A percentile compares a stretch with the other conserved stretches of the same genome.
phyloP scores from a whole-genome alignment of 208 protist species.

The Sergeia podlipaevii region DNA sequence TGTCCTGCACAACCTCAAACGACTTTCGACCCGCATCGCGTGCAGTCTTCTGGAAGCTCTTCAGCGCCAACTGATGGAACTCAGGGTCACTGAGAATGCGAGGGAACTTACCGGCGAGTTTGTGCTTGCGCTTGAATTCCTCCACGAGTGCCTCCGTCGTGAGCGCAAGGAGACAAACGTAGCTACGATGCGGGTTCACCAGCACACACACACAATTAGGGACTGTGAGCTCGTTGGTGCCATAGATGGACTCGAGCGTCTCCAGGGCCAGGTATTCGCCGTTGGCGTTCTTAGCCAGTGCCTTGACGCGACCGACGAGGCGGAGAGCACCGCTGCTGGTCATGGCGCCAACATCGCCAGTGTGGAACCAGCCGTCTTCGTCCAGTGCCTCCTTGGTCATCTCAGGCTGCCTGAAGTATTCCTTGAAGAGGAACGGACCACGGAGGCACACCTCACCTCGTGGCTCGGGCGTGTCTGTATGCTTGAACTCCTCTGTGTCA shows the following conservation, averaged over 20 bases:
- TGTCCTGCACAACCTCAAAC: conserved; percentile 60
- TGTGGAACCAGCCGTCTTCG: conserved; percentile 83
- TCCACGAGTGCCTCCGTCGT: conserved; percentile 50
- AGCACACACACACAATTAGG: conserved; percentile 72
- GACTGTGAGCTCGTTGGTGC: conserved; percentile 36
- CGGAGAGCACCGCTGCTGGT: conserved; percentile 49
- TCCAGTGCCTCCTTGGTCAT: conserved; percentile 77
- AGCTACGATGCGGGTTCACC: conserved; percentile 70
- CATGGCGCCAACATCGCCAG: conserved; percentile 79
- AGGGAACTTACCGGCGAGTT: conserved; percentile 37
- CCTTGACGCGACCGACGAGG: conserved; percentile 89
- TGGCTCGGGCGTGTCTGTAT: conserved; percentile 65
- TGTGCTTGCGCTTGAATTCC: conserved; percentile 54
- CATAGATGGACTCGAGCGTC: conserved; percentile 69
- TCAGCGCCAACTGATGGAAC: conserved; percentile 37
- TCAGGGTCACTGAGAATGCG: conserved; percentile 36
- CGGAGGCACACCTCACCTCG: conserved; percentile 79
- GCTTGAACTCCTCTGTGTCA: conserved; percentile 80
- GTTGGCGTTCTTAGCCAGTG: conserved; percentile 86
- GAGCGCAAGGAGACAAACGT: conserved; percentile 48
- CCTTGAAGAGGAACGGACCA: conserved; percentile 72
- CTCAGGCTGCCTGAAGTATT: conserved; percentile 87
- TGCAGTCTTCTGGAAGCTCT: conserved; percentile 46
- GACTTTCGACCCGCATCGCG: conserved; percentile 51
- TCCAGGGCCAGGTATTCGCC: conserved; percentile 93